Evolutionary conservation across 805 yeast species (phyloP).

Genomic region (Tetrapisispora taiwanensis): DNA sequence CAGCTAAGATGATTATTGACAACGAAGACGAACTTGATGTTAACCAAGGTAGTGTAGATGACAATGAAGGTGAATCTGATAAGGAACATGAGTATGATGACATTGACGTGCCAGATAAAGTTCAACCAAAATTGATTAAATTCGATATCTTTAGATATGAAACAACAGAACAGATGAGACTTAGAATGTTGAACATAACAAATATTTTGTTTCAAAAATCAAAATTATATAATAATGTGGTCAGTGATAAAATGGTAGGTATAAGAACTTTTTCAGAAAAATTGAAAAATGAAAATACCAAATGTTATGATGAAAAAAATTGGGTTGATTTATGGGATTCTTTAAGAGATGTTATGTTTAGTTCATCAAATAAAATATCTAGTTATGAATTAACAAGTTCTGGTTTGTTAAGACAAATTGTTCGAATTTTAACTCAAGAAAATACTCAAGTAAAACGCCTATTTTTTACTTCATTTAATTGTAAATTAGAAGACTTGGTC

Average conservation of each 20-base stretch:
- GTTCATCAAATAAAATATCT: conserved; percentile 35
- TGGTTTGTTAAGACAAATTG: conserved; percentile 40
- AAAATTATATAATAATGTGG: not conserved
- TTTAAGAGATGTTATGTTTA: conserved; percentile 30
- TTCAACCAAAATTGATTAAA: conserved; percentile 17
- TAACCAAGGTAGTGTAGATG: conserved; percentile 1
- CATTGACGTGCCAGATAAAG: conserved; percentile 26
- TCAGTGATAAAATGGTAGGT: conserved; percentile 3
- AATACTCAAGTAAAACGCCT: conserved; percentile 22
- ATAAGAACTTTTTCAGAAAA: conserved; percentile 17
- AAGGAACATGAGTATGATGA: conserved; percentile 26
- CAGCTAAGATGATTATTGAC: conserved; percentile 1
- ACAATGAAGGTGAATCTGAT: conserved; percentile 19
- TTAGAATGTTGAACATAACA: not conserved
- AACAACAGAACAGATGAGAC: not conserved
- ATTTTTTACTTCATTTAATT: conserved; percentile 33
- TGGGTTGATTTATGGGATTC: conserved; percentile 28
- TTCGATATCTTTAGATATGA: conserved; percentile 12
- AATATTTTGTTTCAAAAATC: not conserved
- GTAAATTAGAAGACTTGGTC: conserved; percentile 35
- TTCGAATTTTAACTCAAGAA: conserved; percentile 16
- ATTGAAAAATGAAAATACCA: conserved; percentile 12
- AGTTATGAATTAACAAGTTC: conserved; percentile 69
- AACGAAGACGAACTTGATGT: conserved; percentile 14
- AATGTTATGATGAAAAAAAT: not conserved